Percentiles rank a stretch among this genome's conserved stretches.
Evolutionary conservation across 495 filamentous ascomycete species (phyloP).

Genomic region (Oidiodendron maius): DNA sequence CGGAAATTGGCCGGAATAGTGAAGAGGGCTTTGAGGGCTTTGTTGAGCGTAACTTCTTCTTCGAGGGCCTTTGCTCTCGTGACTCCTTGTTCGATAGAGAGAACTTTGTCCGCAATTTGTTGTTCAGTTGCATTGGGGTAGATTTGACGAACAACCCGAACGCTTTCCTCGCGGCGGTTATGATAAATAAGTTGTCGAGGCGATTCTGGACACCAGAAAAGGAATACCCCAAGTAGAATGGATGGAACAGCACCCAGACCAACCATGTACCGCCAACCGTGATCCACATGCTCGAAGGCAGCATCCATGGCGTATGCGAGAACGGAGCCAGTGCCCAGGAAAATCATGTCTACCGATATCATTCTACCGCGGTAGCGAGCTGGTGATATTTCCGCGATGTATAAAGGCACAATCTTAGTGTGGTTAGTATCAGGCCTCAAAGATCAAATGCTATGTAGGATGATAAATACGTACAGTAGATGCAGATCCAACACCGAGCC

Average conservation of each 20-base stretch:
- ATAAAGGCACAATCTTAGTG: conserved; percentile 36
- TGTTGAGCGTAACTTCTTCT: background rate
- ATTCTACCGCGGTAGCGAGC: conserved; percentile 44
- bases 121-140: background rate
- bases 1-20: background rate
- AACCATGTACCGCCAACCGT: conserved; percentile 45
- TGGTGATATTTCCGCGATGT: conserved; percentile 41
- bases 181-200: conserved; percentile 45
- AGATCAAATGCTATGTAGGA: too few species aligned
- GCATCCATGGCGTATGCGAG: conserved; percentile 42
- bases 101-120: background rate
- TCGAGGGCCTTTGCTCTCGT: background rate
- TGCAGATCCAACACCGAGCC: conserved; percentile 42
- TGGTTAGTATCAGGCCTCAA: background rate
- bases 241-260: conserved; percentile 41
- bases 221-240: conserved; percentile 32
- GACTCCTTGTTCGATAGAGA: background rate
- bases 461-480: background rate
- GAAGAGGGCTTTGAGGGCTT: background rate
- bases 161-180: conserved; percentile 28
- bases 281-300: conserved; percentile 36
- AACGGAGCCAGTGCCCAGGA: conserved; percentile 43
- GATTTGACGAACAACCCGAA: background rate
- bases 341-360: conserved; percentile 49
- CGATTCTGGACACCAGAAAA: conserved; percentile 42